Percentiles rank a stretch among this genome's conserved stretches.
Conservation (phyloP, 305 asterid species). For the Fraxinus baroniana region DNA sequence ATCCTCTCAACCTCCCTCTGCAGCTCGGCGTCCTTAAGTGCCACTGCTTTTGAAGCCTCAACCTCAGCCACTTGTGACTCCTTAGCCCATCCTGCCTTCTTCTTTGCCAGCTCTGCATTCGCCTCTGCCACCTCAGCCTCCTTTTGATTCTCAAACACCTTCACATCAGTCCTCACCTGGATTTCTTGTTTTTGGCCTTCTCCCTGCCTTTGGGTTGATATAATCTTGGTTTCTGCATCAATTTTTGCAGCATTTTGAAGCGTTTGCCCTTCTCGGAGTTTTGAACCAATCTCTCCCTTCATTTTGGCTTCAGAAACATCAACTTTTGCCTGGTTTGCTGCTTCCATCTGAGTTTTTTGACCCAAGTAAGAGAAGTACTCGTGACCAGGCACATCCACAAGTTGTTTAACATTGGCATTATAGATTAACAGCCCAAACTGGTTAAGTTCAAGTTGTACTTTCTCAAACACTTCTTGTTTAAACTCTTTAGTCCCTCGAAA, state of each 20-base stretch:
- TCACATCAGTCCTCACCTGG: background rate
- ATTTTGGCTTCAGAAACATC: constrained; percentile 58
- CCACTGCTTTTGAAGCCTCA: constrained; percentile 14
- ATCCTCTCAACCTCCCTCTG: background rate
- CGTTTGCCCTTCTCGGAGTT: constrained; percentile 44
- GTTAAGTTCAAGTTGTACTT: constrained; percentile 58
- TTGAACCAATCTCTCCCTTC: constrained; percentile 55
- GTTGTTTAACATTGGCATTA: constrained; percentile 62
- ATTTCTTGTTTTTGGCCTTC: constrained; percentile 31
- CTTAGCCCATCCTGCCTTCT: constrained; percentile 26
- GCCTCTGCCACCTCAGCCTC: constrained; percentile 37
- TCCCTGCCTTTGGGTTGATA: constrained; percentile 40
- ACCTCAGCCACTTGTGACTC: background rate
- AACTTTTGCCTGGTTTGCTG: constrained; percentile 58
- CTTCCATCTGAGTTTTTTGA: constrained; percentile 67
- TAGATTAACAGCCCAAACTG: constrained; percentile 61
- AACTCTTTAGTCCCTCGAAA: constrained; percentile 57
- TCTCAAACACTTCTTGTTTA: constrained; percentile 55
- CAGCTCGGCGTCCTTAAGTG: constrained; percentile 23
- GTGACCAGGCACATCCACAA: constrained; percentile 60
- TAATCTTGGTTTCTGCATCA: constrained; percentile 57
- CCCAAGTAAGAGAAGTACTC: constrained; percentile 63
- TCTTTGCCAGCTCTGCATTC: constrained; percentile 29
- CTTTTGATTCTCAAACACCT: constrained; percentile 16
- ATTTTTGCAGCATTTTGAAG: constrained; percentile 54